Evolutionary conservation across 345 rosid genomes (phyloP).

Genomic region (Camelina laxa): DNA sequence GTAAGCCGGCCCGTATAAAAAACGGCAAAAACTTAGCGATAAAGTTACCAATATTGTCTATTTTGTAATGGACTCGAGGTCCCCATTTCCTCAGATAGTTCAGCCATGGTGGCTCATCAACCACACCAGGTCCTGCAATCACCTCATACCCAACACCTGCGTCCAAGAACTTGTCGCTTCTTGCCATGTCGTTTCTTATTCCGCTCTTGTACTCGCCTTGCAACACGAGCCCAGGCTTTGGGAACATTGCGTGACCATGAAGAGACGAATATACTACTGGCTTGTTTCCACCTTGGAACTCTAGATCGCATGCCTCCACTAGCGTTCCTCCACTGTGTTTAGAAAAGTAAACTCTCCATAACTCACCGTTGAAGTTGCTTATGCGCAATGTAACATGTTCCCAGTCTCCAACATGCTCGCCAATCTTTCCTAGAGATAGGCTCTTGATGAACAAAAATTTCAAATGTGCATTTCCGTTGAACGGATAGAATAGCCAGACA

Average conservation of each 20-base stretch:
- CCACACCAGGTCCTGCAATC: slow-evolving; percentile 41
- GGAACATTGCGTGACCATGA: slow-evolving; percentile 72
- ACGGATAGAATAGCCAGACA: slow-evolving; percentile 78
- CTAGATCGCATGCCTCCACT: slow-evolving; percentile 60
- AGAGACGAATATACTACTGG: slow-evolving; percentile 63
- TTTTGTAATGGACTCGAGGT: slow-evolving; percentile 55
- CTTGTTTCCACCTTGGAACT: slow-evolving; percentile 54
- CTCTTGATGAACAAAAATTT: slow-evolving; percentile 55
- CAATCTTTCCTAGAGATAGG: slow-evolving; percentile 58
- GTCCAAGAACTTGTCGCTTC: slow-evolving; percentile 55
- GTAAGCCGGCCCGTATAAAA: slow-evolving; percentile 49
- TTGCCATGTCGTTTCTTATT: slow-evolving; percentile 72
- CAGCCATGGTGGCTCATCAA: slow-evolving; percentile 59
- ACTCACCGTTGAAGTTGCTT: slow-evolving; percentile 73
- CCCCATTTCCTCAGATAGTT: slow-evolving; percentile 74
- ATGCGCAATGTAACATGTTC: slow-evolving; percentile 77
- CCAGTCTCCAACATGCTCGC: slow-evolving; percentile 87
- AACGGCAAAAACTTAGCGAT: slow-evolving; percentile 53
- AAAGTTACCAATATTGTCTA: slow-evolving; percentile 43
- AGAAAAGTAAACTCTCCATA: slow-evolving; percentile 57
- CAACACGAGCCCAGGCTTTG: slow-evolving; percentile 68
- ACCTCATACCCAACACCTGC: slow-evolving; percentile 50
- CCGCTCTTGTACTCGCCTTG: slow-evolving; percentile 62
- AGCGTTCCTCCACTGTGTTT: slow-evolving; percentile 70
- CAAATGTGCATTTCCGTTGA: slow-evolving; percentile 68